Evolutionary conservation across 176 grass and related monocot species (phyloP).

Genomic region (Triticum monococcum): DNA sequence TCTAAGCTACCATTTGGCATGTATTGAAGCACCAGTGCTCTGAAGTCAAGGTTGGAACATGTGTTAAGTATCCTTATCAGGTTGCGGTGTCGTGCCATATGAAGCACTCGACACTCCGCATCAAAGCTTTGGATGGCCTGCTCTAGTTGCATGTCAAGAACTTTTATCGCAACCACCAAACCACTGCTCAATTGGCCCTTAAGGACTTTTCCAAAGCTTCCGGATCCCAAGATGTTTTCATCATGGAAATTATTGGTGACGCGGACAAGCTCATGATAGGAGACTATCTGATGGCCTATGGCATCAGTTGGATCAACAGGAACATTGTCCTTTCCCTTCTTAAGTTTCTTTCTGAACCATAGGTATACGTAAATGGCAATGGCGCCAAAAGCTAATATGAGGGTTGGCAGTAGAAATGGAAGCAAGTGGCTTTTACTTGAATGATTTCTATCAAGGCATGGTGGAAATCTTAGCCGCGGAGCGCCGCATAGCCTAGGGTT

Average conservation of each 20-base stretch:
- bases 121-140: not conserved
- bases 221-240: not conserved
- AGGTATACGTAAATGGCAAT: not conserved
- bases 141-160: not conserved
- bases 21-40: not conserved
- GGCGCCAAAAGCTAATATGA: not conserved
- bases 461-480: not conserved
- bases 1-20: too few relatives aligned
- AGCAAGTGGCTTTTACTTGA: not conserved
- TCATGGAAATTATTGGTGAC: not conserved
- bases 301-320: not conserved
- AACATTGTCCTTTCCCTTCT: not conserved
- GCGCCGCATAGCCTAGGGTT: not conserved
- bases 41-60: not conserved
- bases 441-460: not conserved
- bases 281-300: not conserved
- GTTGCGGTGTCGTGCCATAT: not conserved
- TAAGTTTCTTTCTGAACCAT: not conserved
- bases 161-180: not conserved
- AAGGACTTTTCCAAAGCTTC: not conserved
- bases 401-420: not conserved
- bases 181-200: not conserved
- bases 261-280: not conserved
- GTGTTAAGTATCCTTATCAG: not conserved
- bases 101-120: not conserved